Evolutionary conservation across 345 rosid species (phyloP).

Genomic region (Mercurialis annua): DNA sequence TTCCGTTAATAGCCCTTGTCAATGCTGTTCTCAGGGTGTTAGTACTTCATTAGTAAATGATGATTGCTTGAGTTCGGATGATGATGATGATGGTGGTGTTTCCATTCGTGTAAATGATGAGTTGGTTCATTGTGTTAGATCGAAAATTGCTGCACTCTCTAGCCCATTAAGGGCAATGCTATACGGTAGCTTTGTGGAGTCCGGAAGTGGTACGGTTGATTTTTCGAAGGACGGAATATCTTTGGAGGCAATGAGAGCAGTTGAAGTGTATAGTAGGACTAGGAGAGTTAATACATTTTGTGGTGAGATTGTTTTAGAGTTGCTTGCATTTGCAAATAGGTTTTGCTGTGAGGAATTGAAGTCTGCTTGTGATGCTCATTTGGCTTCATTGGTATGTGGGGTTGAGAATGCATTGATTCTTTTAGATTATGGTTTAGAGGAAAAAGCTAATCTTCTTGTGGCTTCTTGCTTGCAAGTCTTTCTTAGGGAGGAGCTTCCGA

Average conservation of each 20-base stretch:
- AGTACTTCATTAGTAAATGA: conserved; percentile 23
- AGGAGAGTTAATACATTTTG: conserved; percentile 50
- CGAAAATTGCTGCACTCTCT: conserved; percentile 69
- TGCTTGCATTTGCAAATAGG: conserved; percentile 68
- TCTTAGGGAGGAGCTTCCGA: conserved; percentile 75
- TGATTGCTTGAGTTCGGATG: conserved; percentile 38
- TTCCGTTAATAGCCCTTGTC: conserved; percentile 41
- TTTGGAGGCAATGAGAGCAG: conserved; percentile 64
- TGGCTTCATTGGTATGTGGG: conserved; percentile 56
- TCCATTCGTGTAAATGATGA: conserved; percentile 53
- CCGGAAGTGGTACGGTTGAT: conserved; percentile 47
- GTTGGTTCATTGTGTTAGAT: conserved; percentile 52
- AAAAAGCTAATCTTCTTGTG: conserved; percentile 58
- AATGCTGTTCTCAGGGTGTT: conserved; percentile 28
- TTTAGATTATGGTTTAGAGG: conserved; percentile 74
- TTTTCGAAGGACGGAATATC: conserved; percentile 63
- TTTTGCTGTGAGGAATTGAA: conserved; percentile 91
- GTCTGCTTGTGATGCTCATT: conserved; percentile 63
- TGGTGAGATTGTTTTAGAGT: conserved; percentile 64
- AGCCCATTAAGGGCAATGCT: conserved; percentile 73
- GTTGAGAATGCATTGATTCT: conserved; percentile 63
- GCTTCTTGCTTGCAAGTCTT: conserved; percentile 86
- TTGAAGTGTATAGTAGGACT: conserved; percentile 69
- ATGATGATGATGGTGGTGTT: conserved; percentile 38
- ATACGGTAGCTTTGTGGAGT: conserved; percentile 71